phyloP scores from a whole-genome alignment of 2,329 filamentous ascomycete species.

The Colletotrichum godetiae region DNA sequence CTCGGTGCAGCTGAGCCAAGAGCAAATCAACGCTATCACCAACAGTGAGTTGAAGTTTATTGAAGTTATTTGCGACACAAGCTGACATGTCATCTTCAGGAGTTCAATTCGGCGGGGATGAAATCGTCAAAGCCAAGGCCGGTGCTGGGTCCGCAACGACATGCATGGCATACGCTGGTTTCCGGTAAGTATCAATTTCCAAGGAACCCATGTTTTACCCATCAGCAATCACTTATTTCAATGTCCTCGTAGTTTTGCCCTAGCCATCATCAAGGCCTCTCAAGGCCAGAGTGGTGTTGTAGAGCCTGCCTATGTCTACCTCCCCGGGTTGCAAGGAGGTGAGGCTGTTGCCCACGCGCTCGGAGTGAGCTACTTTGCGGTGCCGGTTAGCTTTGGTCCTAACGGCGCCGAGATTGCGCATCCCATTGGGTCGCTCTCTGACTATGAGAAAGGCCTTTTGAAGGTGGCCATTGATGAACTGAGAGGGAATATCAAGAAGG shows the following conservation, averaged over 20 bases:
- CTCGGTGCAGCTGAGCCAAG: constrained; percentile 67
- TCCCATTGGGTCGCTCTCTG: neutral
- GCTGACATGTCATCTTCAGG: constrained; percentile 41
- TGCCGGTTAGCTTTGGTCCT: constrained; percentile 7
- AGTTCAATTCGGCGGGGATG: constrained; percentile 84
- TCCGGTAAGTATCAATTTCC: constrained; percentile 36
- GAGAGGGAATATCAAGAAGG: constrained; percentile 12
- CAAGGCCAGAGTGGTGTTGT: constrained; percentile 79
- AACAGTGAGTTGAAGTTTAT: constrained; percentile 50
- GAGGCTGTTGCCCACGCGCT: constrained; percentile 67
- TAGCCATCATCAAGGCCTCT: constrained; percentile 78
- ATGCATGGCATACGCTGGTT: constrained; percentile 80
- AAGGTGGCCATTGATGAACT: neutral
- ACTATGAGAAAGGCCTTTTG: neutral
- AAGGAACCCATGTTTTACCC: neutral
- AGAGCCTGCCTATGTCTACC: constrained; percentile 67
- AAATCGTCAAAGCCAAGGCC: constrained; percentile 89
- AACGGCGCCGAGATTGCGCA: neutral
- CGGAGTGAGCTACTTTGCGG: constrained; percentile 67
- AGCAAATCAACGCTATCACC: constrained; percentile 63
- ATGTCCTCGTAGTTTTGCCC: constrained; percentile 53
- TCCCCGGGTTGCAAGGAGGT: constrained; percentile 79
- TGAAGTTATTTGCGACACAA: neutral
- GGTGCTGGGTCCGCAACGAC: constrained; percentile 84
- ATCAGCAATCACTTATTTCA: too few species aligned